Evolutionary conservation across 371 early-diverging fungal genomes (phyloP).

Genomic region (Zopfochytrium polystomum): DNA sequence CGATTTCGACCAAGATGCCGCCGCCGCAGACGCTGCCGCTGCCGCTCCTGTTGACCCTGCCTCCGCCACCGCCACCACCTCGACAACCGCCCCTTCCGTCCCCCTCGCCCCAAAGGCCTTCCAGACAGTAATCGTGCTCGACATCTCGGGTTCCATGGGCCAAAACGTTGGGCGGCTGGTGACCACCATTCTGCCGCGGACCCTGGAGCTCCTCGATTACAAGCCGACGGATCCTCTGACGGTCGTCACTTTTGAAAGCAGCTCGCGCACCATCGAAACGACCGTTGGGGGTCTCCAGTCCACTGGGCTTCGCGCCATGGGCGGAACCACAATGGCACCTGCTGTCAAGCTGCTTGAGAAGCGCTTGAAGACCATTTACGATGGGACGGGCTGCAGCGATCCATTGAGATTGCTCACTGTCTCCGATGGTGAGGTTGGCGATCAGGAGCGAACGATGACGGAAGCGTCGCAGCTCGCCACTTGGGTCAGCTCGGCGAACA

Average conservation of each 20-base stretch:
- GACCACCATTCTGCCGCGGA: conserved; percentile 4
- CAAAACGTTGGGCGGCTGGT: conserved; percentile 6
- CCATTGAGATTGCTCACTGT: conserved; percentile 16
- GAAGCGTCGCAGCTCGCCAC: too few relatives aligned
- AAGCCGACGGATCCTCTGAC: background rate
- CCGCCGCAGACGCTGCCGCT: too few relatives aligned
- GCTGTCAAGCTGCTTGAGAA: background rate
- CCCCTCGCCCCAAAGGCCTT: too few relatives aligned
- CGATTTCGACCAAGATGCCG: too few relatives aligned
- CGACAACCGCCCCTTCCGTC: too few relatives aligned
- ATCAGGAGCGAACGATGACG: too few relatives aligned
- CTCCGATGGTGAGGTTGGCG: conserved; percentile 28
- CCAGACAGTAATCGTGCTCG: conserved; percentile 23
- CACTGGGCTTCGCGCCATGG: background rate
- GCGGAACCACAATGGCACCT: conserved; percentile 25
- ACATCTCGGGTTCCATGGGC: conserved; percentile 32
- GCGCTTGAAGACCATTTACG: too few relatives aligned
- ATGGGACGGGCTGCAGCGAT: background rate
- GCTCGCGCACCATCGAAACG: background rate
- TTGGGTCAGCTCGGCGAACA: too few relatives aligned
- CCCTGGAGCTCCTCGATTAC: conserved; percentile 8
- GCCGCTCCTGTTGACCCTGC: too few relatives aligned
- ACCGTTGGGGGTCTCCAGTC: conserved; percentile 2
- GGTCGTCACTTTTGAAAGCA: conserved; percentile 18
- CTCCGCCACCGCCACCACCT: too few relatives aligned